A percentile compares a stretch with the other conserved stretches of the same genome.
phyloP scores from a whole-genome alignment of 1,284 basidiomycete genomes.

The Irpex rosettiformis region DNA sequence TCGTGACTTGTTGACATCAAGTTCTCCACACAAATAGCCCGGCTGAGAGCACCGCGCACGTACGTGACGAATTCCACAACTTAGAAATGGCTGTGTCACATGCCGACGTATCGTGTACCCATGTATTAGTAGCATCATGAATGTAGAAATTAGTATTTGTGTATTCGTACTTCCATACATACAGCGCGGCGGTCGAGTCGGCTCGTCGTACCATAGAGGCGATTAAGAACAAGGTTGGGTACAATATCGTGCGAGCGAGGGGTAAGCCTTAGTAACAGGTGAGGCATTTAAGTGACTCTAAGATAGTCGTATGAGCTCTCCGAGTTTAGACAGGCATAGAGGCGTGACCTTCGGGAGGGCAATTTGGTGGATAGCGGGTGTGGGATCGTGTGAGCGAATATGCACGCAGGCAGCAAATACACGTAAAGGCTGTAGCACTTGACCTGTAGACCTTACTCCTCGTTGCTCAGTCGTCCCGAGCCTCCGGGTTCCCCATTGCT shows the following conservation, averaged over 20 bases:
- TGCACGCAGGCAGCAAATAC: too few species aligned
- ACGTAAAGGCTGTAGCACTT: neutral
- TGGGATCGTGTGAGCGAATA: too few species aligned
- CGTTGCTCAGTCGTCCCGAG: neutral
- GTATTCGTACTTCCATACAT: neutral
- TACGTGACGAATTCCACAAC: neutral
- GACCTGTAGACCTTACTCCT: neutral
- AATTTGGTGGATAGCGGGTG: too few species aligned
- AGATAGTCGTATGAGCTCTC: too few species aligned
- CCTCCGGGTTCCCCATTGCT: neutral
- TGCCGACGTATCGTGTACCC: neutral
- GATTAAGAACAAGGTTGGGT: neutral
- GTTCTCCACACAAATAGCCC: neutral
- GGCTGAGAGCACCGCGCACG: neutral
- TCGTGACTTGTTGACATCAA: neutral
- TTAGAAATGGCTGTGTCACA: neutral
- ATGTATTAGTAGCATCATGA: slow-evolving; percentile 1
- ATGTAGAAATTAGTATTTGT: neutral
- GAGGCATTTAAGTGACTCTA: too few species aligned
- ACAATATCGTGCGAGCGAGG: neutral
- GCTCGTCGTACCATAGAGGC: too few species aligned
- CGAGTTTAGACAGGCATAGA: too few species aligned
- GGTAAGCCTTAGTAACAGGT: too few species aligned
- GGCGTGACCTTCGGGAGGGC: too few species aligned
- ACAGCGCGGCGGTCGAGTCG: neutral